These are phyloP conservation scores for Silene vulgaris DNA, from an alignment of 179 eudicot species.

Conservation along the genomic window DNA sequence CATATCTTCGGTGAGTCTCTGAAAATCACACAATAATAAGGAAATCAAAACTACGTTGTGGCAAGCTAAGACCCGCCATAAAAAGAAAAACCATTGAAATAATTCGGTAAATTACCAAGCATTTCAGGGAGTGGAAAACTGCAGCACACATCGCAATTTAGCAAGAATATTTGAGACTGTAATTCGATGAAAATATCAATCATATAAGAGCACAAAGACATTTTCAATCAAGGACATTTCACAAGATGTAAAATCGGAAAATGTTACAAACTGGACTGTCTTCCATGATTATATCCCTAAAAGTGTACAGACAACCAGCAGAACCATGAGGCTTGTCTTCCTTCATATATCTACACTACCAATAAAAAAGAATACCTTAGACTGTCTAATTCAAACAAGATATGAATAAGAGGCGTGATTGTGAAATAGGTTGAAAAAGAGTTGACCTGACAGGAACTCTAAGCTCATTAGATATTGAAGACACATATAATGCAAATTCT, in stretches of 20 bases:
- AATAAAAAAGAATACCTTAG: no score
- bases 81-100: no score
- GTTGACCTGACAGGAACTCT: slow-evolving; percentile 74
- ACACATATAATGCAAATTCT: slow-evolving; percentile 73
- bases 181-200: no score
- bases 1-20: no score
- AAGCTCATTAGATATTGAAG: slow-evolving; percentile 84
- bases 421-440: no score
- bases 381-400: background rate
- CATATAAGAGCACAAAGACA: no score
- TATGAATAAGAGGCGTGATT: no score
- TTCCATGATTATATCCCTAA: slow-evolving; percentile 82
- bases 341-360: slow-evolving; percentile 73
- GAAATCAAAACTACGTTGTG: no score
- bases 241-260: slow-evolving; percentile 20
- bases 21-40: no score
- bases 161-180: slow-evolving; percentile 90
- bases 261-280: slow-evolving; percentile 57
- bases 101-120: slow-evolving; percentile 78
- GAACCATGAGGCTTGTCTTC: slow-evolving; percentile 98
- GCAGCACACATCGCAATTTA: slow-evolving; percentile 90
- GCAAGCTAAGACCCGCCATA: no score
- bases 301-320: slow-evolving; percentile 76
- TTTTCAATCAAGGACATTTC: no score
- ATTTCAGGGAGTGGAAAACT: slow-evolving; percentile 76